Base-by-base conservation (phyloP, 495 filamentous ascomycete genomes). In the Talaromyces proteolyticus region DNA sequence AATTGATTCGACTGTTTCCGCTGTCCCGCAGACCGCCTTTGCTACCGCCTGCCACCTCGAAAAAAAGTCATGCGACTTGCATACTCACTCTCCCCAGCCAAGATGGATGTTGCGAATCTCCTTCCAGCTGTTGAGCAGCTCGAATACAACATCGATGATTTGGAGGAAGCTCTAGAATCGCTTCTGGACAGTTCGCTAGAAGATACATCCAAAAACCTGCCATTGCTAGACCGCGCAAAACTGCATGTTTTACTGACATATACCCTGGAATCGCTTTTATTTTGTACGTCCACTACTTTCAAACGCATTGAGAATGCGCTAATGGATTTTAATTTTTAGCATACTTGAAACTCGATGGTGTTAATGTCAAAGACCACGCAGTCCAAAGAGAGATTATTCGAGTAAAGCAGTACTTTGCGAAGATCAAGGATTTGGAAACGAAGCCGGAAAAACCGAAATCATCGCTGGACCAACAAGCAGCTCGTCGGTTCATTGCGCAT, bases 151-250 rank as follows among this genome's bases (percentile, higher is more conserved):
- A 74, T 95, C 43, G 85, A 91, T 63, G 80, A 87, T 48, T 75
- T 96, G 20, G 79, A 90, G 52, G 81, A 85, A n/a, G 68, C 75
- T 4, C 70, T 97, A 21, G 59, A 76, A 24, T 89, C 91, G 8
- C 54, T 91, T 12, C 64, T 95, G 24, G 73, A 75, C 17, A 68
- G 65, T 23, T 72, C 84, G 18, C 59, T 97, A 20, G 39, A 43
- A 17, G 81, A 86, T 44, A 73, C 77, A 7, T 80, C 89, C 5
- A 81, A 77, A 49, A 93, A 89, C 63, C 72, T 98, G 25, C 91
- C 94, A 1, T 75, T 98, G 8, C 72, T 96, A 49, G 93, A 98
- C 73, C 93, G 88, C 65, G 92, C 93, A 17, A 94, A 96, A 69
- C 81, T 95, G 50, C 88, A 93, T 58, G 84, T 94, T 16, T 65